Conservation (phyloP, 1,139 yeast species). For the Casaregolazyma suthepensis region DNA sequence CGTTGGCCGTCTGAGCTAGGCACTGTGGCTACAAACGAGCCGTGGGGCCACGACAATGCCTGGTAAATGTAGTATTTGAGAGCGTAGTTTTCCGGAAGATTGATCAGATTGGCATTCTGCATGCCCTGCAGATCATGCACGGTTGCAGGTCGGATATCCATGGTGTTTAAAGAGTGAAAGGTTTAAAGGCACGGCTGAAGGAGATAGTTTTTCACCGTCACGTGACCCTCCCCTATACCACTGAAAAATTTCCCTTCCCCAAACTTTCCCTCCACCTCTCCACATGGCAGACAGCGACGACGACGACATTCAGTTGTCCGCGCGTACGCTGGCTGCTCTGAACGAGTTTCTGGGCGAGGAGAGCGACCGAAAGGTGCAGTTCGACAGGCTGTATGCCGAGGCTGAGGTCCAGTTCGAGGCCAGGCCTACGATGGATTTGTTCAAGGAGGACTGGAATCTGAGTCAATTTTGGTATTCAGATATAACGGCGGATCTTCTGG, state of each 20-base stretch:
- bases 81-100: conserved; percentile 91
- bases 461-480: conserved; percentile 80
- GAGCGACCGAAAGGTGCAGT: conserved; percentile 50
- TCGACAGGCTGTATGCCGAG: conserved; percentile 48
- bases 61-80: conserved; percentile 92
- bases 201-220: background rate
- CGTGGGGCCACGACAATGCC: conserved; percentile 94
- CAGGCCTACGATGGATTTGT: conserved; percentile 45
- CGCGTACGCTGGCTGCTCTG: conserved; percentile 71
- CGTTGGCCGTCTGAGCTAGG: conserved; percentile 48
- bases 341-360: conserved; percentile 68
- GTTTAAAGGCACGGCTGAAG: background rate
- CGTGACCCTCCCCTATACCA: background rate
- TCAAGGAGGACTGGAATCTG: conserved; percentile 89
- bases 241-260: background rate
- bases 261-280: background rate
- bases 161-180: conserved; percentile 21
- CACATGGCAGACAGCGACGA: conserved; percentile 1
- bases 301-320: conserved; percentile 39
- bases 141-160: conserved; percentile 85
- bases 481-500: conserved; percentile 60
- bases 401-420: conserved; percentile 51
- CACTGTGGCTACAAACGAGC: conserved; percentile 91
- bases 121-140: conserved; percentile 84
- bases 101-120: conserved; percentile 92